A percentile compares a stretch with the other conserved stretches of the same genome.
Conservation (phyloP, 2,329 filamentous ascomycete genomes). For the Fusarium fracticaudum region DNA sequence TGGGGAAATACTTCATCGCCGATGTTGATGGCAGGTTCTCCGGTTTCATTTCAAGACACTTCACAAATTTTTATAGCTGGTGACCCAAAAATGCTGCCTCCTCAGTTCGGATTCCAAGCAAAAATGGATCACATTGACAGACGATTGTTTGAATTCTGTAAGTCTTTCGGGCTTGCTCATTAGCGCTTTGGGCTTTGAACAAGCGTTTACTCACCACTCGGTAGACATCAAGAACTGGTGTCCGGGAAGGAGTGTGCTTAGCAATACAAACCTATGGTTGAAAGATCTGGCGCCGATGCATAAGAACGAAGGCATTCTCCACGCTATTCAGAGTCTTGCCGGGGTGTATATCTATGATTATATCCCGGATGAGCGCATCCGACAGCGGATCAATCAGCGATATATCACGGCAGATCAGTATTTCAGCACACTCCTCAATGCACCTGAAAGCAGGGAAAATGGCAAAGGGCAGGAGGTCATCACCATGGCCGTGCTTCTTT, state of each 20-base stretch:
- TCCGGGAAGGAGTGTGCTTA: slow-evolving; percentile 51
- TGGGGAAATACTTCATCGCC: slow-evolving; percentile 21
- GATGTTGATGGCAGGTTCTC: background rate
- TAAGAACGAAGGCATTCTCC: slow-evolving; percentile 46
- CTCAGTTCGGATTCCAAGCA: slow-evolving; percentile 45
- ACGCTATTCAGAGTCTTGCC: slow-evolving; percentile 53
- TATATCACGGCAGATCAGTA: slow-evolving; percentile 46
- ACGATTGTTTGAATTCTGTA: slow-evolving; percentile 50
- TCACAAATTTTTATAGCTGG: slow-evolving; percentile 12
- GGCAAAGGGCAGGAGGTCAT: slow-evolving; percentile 47
- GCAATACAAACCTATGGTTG: slow-evolving; percentile 52
- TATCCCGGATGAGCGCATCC: slow-evolving; percentile 45
- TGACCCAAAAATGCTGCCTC: slow-evolving; percentile 41
- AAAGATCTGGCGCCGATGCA: slow-evolving; percentile 53
- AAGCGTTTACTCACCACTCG: slow-evolving; percentile 1
- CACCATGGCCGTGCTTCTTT: slow-evolving; percentile 50
- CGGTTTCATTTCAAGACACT: slow-evolving; percentile 14
- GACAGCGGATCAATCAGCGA: slow-evolving; percentile 46
- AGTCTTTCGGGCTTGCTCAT: slow-evolving; percentile 18
- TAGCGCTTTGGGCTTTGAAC: background rate
- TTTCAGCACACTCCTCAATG: slow-evolving; percentile 43
- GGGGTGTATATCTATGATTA: slow-evolving; percentile 56
- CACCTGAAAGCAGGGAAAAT: slow-evolving; percentile 30
- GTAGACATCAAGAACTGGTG: slow-evolving; percentile 54
- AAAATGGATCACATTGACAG: slow-evolving; percentile 49